Evolutionary conservation across 371 early-diverging fungal species (phyloP).

Genomic region (Mycotypha africana): DNA sequence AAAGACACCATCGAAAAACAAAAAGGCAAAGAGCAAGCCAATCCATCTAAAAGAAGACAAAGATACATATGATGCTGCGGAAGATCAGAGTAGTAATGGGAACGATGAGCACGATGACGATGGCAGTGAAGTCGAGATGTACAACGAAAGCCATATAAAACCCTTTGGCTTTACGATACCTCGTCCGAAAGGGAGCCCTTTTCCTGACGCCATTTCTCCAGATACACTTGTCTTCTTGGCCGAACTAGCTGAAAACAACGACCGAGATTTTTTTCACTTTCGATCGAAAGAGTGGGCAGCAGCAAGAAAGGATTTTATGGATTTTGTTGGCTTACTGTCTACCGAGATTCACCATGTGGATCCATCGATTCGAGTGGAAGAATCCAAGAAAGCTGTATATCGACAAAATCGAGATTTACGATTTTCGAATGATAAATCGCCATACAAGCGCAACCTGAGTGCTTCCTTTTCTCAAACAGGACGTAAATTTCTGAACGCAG

Average conservation of each 20-base stretch:
- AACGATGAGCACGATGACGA: too few relatives aligned
- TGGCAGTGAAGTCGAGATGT: slow-evolving; percentile 12
- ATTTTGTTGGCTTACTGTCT: slow-evolving; percentile 42
- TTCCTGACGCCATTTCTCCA: slow-evolving; percentile 50
- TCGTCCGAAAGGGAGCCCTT: slow-evolving; percentile 39
- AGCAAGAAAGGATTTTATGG: slow-evolving; percentile 43
- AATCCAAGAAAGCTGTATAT: slow-evolving; percentile 46
- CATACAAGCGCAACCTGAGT: slow-evolving; percentile 44
- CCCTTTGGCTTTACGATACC: slow-evolving; percentile 30
- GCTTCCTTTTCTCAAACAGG: slow-evolving; percentile 49
- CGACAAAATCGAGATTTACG: slow-evolving; percentile 54
- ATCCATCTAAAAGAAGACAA: neutral
- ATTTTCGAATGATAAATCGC: slow-evolving; percentile 52
- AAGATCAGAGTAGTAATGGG: slow-evolving; percentile 15
- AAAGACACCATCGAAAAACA: neutral
- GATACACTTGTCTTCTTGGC: slow-evolving; percentile 44
- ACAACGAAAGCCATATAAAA: slow-evolving; percentile 14
- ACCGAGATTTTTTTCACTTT: slow-evolving; percentile 45
- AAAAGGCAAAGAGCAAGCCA: neutral
- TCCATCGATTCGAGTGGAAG: slow-evolving; percentile 36
- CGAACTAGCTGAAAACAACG: slow-evolving; percentile 44
- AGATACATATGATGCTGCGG: neutral
- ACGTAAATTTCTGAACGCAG: slow-evolving; percentile 41
- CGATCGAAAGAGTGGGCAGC: slow-evolving; percentile 28
- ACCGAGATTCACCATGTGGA: slow-evolving; percentile 40